These are phyloP conservation scores for Phytophthora sp. DNA, from an alignment of 352 stramenopile genomes.

Conservation along the genomic window DNA sequence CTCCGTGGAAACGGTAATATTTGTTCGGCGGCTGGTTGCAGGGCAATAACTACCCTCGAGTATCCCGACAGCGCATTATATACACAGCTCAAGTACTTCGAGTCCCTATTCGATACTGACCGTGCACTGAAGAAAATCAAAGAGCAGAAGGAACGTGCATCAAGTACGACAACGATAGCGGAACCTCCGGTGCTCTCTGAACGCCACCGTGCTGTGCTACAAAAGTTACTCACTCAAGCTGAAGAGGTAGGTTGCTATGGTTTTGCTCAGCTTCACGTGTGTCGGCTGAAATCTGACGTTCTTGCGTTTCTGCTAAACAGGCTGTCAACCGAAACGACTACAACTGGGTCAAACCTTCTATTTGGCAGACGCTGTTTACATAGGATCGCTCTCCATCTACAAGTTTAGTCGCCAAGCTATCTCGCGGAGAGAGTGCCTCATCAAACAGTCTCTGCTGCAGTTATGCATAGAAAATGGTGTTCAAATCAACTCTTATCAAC, in stretches of 20 bases:
- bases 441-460: conserved; percentile 2
- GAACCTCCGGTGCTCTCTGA: conserved; percentile 63
- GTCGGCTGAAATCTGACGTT: neutral
- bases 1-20: conserved; percentile 92
- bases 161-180: conserved; percentile 21
- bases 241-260: conserved; percentile 65
- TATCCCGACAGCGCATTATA: conserved; percentile 93
- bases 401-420: too few relatives aligned
- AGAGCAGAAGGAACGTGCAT: conserved; percentile 63
- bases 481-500: conserved; percentile 20
- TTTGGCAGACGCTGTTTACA: conserved; percentile 90
- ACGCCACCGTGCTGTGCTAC: conserved; percentile 75
- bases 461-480: conserved; percentile 31
- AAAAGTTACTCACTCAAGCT: conserved; percentile 81
- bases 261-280: neutral
- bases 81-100: conserved; percentile 98
- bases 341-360: conserved; percentile 93
- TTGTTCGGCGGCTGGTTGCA: conserved; percentile 93
- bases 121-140: conserved; percentile 85
- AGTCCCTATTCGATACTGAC: conserved; percentile 95
- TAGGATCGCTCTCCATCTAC: conserved; percentile 30
- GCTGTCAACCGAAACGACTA: conserved; percentile 90
- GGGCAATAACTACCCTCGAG: conserved; percentile 88
- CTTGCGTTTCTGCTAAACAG: conserved; percentile 27
- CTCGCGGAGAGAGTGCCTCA: neutral